Evolutionary conservation across 225 moss, liverwort and hornwort genomes (phyloP).

Genomic region (Climacium dendroides): DNA sequence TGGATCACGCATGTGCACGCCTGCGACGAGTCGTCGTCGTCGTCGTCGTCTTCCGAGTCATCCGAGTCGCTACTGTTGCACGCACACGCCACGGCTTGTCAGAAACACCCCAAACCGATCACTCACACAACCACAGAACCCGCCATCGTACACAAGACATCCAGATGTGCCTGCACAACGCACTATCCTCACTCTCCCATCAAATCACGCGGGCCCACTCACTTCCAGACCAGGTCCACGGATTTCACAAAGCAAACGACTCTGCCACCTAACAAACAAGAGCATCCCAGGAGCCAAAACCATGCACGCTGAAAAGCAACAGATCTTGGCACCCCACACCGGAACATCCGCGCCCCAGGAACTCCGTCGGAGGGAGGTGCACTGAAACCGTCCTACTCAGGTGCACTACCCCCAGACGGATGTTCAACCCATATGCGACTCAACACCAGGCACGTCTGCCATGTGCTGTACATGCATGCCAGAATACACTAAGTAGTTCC

Average conservation of each 20-base stretch:
- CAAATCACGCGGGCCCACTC: neutral
- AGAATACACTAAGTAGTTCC: neutral
- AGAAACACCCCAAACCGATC: neutral
- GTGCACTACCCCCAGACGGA: neutral
- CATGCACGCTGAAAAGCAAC: neutral
- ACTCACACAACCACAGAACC: neutral
- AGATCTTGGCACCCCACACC: neutral
- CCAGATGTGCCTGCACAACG: neutral
- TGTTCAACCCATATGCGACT: neutral
- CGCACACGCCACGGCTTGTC: neutral
- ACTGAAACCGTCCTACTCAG: neutral
- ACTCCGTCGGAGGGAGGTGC: neutral
- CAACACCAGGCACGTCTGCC: neutral
- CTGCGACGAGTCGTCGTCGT: conserved; percentile 73
- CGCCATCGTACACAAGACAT: neutral
- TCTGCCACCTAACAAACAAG: neutral
- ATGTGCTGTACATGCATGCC: no score
- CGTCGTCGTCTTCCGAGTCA: conserved; percentile 76
- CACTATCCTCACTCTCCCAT: neutral
- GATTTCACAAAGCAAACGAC: neutral
- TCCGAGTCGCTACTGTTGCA: conserved; percentile 70
- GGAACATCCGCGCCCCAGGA: neutral
- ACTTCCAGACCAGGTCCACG: neutral
- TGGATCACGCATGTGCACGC: conserved; percentile 88
- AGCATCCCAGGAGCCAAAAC: neutral